Evolutionary conservation across 2,329 filamentous ascomycete species (phyloP).

Genomic region (Aspergillus quadrilineatus): DNA sequence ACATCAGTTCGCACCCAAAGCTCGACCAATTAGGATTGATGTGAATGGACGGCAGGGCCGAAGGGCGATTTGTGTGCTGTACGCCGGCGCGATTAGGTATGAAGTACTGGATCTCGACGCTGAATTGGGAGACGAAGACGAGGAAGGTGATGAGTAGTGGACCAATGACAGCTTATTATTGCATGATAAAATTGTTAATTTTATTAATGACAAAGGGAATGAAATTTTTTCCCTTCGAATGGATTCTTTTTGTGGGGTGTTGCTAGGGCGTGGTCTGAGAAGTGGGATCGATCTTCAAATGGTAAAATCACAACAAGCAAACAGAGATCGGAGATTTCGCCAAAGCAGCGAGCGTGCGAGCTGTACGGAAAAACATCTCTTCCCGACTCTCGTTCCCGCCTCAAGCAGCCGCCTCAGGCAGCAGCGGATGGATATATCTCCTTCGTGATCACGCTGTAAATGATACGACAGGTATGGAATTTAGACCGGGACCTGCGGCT

Average conservation of each 20-base stretch:
- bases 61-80: constrained; percentile 55
- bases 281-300: constrained; percentile 25
- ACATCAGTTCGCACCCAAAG: constrained; percentile 52
- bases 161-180: neutral
- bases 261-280: constrained; percentile 31
- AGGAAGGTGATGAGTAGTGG: constrained; percentile 1
- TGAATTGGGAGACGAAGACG: constrained; percentile 30
- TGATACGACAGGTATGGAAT: too few relatives aligned
- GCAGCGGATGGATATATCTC: neutral
- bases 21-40: constrained; percentile 49
- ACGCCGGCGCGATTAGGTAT: constrained; percentile 54
- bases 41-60: constrained; percentile 57
- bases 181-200: neutral
- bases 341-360: neutral
- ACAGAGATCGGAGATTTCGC: constrained; percentile 20
- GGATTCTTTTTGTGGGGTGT: constrained; percentile 19
- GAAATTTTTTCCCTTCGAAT: constrained; percentile 5
- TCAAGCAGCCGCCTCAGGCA: constrained; percentile 5
- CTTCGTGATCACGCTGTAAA: neutral
- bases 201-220: neutral
- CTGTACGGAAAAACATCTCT: neutral
- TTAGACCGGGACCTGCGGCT: too few relatives aligned
- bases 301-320: constrained; percentile 41
- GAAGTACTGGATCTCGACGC: constrained; percentile 57
- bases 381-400: neutral